A percentile compares a stretch with the other conserved stretches of the same genome.
Evolutionary conservation across 1,284 basidiomycete genomes (phyloP).

Genomic region (Marasmius tenuissimus): DNA sequence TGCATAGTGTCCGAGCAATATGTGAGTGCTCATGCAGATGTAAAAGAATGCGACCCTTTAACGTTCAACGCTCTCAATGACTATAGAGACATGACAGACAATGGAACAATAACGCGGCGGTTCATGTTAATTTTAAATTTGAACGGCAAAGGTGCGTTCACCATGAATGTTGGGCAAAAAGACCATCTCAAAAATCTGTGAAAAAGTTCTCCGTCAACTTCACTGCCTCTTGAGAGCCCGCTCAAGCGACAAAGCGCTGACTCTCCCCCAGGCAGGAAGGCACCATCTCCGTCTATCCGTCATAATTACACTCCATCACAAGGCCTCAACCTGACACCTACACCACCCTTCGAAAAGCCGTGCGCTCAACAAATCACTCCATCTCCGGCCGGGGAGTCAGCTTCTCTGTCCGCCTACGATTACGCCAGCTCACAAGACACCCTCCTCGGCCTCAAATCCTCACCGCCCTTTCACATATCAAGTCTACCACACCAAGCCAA

Average conservation of each 20-base stretch:
- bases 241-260: no score
- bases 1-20: no score
- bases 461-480: no score
- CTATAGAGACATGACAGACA: background rate
- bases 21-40: no score
- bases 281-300: background rate
- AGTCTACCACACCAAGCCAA: background rate
- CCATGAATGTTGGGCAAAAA: background rate
- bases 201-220: background rate
- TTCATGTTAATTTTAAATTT: background rate
- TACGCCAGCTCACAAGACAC: background rate
- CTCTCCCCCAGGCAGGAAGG: no score
- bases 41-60: background rate
- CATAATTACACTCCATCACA: background rate
- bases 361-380: no score
- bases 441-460: no score
- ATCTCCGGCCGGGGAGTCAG: no score
- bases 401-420: background rate
- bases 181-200: background rate
- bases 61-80: background rate
- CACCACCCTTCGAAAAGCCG: no score
- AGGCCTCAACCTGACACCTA: no score
- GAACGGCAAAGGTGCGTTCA: background rate
- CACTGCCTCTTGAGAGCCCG: no score
- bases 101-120: background rate